These are phyloP conservation scores for Suhomyces xylopsoci DNA, from an alignment of 805 yeast genomes.

Conservation along the genomic window DNA sequence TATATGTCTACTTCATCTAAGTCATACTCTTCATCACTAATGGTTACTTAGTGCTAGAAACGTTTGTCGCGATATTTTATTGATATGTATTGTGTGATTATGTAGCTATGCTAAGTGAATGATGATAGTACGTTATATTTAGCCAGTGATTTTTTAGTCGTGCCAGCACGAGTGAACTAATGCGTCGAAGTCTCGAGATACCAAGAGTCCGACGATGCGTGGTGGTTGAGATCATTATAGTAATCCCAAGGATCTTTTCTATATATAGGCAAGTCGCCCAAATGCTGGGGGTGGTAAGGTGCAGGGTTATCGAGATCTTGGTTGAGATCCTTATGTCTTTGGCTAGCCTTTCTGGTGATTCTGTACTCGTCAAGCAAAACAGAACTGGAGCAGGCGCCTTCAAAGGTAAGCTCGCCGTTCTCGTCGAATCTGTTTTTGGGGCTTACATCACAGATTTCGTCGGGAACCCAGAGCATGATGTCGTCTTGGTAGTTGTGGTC, in stretches of 20 bases:
- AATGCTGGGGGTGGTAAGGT: conserved; percentile 19
- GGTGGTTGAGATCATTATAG: conserved; percentile 2
- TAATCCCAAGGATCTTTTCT: conserved; percentile 29
- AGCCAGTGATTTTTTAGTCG: background rate
- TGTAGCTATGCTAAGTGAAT: background rate
- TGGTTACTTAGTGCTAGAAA: too few relatives aligned
- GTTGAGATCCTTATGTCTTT: conserved; percentile 23
- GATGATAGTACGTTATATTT: too few relatives aligned
- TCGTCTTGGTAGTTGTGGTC: conserved; percentile 41
- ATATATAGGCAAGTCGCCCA: conserved; percentile 37
- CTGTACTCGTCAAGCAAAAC: conserved; percentile 38
- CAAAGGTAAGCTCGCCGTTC: conserved; percentile 24
- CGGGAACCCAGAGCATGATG: conserved; percentile 46
- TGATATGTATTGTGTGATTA: too few relatives aligned
- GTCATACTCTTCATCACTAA: too few relatives aligned
- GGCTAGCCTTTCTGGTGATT: conserved; percentile 22
- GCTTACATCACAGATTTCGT: conserved; percentile 28
- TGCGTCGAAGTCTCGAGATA: background rate
- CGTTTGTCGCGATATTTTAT: too few relatives aligned
- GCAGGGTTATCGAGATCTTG: conserved; percentile 21
- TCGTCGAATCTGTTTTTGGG: conserved; percentile 11
- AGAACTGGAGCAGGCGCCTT: conserved; percentile 39
- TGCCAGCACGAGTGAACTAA: background rate
- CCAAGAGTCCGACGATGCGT: conserved; percentile 1
- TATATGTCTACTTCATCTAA: too few relatives aligned